Evolutionary conservation across 2,329 filamentous ascomycete species (phyloP), one percentile per base, ranked within the genome.

Genomic region (Scedosporium boydii): DNA sequence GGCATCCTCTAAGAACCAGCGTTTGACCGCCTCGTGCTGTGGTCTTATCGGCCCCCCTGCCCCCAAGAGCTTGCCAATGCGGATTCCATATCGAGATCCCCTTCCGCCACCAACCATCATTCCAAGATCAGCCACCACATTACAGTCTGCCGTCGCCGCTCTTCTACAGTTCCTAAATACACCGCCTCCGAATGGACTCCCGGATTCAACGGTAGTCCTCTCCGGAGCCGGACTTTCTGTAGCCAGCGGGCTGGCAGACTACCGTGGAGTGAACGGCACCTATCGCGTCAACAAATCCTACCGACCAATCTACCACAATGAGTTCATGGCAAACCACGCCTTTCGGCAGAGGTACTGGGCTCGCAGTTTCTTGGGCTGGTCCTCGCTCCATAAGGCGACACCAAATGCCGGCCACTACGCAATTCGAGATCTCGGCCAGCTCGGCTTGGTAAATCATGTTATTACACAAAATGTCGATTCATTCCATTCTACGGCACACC

Each of bases 381-480:
- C 90, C 3, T 91, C 85, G 55, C 78, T 98, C 67, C 78, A 89
- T 70, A 87, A 85, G 65, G 90, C 91, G n/a, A 78, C 77, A 63
- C 93, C 93, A 12, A 98, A 98, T 70, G 77, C 79, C 3, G 87
- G 87, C 1, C 95, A 99, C 76, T 81, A 84, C 71, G 91, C 93
- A 2, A 83, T 98, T 63, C 81, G 84, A 60, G 82, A 88, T 66
- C 78, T 98, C 42, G 89, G 85, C 2, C 75, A 82, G 4, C 77
- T 95, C 67, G 93, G 92, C 2, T 75, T 92, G 59, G 79, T 97
- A 51, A 83, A 82, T 63, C 85, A 79, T 61, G 90, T 97, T 64
- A 86, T 99, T 67, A 98, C 95, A 48, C 95, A 99, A 73, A 98
- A 98, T 71, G 95, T 99, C 60, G 95, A 99, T 76, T 96, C 92